phyloP scores from a whole-genome alignment of 2,329 filamentous ascomycete species.

The Emergomyces orientalis region DNA sequence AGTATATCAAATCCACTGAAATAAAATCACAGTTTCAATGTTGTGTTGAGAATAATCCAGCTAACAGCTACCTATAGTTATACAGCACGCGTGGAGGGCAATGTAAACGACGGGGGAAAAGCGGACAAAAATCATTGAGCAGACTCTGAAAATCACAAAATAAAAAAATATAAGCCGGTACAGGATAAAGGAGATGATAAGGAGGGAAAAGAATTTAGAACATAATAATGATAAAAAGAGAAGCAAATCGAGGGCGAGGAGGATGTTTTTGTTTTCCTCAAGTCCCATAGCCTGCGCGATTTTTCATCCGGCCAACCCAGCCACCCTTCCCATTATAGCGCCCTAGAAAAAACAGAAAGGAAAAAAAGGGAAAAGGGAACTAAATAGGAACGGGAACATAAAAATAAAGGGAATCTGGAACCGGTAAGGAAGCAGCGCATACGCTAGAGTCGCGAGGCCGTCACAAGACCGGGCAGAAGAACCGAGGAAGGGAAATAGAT shows the following conservation, averaged over 20 bases:
- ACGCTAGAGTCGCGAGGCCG: neutral
- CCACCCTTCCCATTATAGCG: constrained; percentile 35
- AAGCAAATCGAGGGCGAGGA: neutral
- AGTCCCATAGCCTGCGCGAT: constrained; percentile 4
- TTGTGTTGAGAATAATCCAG: neutral
- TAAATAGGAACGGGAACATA: constrained; percentile 22
- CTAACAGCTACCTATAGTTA: constrained; percentile 2
- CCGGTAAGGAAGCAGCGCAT: neutral
- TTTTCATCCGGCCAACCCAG: constrained; percentile 28
- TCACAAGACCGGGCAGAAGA: neutral
- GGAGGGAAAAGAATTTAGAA: neutral
- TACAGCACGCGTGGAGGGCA: constrained; percentile 2
- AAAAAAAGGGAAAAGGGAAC: constrained; percentile 15
- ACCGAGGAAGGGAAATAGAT: neutral
- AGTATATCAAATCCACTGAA: neutral
- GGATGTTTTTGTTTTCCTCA: neutral
- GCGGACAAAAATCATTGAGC: neutral
- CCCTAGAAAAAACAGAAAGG: constrained; percentile 21
- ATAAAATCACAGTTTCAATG: constrained; percentile 1
- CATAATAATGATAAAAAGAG: neutral
- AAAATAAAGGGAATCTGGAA: constrained; percentile 12
- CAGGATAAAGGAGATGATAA: constrained; percentile 1
- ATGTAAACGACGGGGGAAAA: neutral
- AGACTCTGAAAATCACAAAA: neutral
- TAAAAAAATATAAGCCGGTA: neutral